Conservation (phyloP, 441 rosid species). For the Euphorbia corollata region DNA sequence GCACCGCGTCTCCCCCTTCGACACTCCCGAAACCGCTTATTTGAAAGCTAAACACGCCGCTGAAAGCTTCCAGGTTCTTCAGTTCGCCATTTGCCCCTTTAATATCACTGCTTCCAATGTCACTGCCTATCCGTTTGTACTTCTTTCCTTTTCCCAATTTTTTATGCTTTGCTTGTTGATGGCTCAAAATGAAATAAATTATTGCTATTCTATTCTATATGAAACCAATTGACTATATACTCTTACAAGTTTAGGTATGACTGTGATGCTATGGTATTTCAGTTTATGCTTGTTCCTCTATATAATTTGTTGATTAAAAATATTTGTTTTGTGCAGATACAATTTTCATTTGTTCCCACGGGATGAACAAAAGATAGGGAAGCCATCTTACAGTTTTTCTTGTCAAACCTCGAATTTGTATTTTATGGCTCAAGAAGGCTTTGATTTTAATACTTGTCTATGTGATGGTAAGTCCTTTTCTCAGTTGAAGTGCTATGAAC, state of each 20-base stretch:
- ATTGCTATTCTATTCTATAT: background rate
- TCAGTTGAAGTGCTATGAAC: background rate
- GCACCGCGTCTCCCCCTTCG: slow-evolving; percentile 72
- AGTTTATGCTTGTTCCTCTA: background rate
- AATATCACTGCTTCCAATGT: slow-evolving; percentile 42
- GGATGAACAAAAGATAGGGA: slow-evolving; percentile 61
- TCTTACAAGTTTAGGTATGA: background rate
- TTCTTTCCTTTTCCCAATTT: background rate
- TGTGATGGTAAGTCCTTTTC: slow-evolving; percentile 49
- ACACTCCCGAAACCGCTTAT: slow-evolving; percentile 58
- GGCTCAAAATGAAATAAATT: background rate
- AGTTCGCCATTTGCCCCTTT: slow-evolving; percentile 78
- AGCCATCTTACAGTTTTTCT: slow-evolving; percentile 77
- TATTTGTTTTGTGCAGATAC: slow-evolving; percentile 40
- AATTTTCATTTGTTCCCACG: slow-evolving; percentile 85
- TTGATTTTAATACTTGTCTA: slow-evolving; percentile 80
- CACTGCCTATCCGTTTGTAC: slow-evolving; percentile 55
- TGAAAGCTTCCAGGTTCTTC: slow-evolving; percentile 65
- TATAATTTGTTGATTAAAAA: background rate
- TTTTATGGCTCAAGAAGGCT: slow-evolving; percentile 76
- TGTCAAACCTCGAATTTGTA: slow-evolving; percentile 64
- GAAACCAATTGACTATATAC: background rate
- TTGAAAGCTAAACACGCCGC: slow-evolving; percentile 64
- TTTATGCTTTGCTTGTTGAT: background rate
- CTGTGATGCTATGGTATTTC: background rate